These are phyloP conservation scores for Sporothrix phasma DNA, from an alignment of 2,329 filamentous ascomycete genomes.

Conservation along the genomic window DNA sequence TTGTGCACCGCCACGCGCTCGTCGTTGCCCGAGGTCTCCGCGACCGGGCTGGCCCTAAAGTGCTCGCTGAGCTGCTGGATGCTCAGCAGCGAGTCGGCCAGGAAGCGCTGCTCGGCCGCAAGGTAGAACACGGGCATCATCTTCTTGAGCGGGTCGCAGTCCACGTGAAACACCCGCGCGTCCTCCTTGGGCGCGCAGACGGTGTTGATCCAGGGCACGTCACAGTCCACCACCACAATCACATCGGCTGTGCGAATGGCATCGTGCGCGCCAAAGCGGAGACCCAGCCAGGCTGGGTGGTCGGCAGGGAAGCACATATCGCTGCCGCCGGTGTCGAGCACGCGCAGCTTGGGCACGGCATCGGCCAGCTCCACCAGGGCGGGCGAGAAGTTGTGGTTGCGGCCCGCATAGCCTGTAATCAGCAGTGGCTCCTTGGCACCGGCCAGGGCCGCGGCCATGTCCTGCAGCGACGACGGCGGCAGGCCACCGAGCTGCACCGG, in stretches of 20 bases:
- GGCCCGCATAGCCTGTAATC: constrained; percentile 60
- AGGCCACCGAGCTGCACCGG: constrained; percentile 57
- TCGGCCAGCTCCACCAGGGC: constrained; percentile 59
- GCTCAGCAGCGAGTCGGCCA: constrained; percentile 53
- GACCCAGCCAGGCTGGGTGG: constrained; percentile 57
- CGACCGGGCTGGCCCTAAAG: constrained; percentile 39
- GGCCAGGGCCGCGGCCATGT: constrained; percentile 53
- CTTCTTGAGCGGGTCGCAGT: constrained; percentile 57
- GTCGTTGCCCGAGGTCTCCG: constrained; percentile 38
- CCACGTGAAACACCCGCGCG: constrained; percentile 52
- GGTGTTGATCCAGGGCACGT: constrained; percentile 90
- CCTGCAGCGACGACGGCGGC: constrained; percentile 40
- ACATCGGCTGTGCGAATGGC: constrained; percentile 68
- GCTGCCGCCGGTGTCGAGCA: constrained; percentile 66
- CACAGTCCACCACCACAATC: constrained; percentile 77
- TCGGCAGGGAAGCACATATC: constrained; percentile 73
- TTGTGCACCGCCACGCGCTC: constrained; percentile 48
- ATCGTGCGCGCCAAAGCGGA: constrained; percentile 65
- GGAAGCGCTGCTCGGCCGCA: constrained; percentile 53
- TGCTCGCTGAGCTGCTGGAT: constrained; percentile 60
- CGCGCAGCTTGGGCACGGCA: constrained; percentile 56
- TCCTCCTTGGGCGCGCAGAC: constrained; percentile 46
- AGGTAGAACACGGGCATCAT: constrained; percentile 68
- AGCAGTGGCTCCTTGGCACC: constrained; percentile 57
- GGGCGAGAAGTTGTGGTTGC: constrained; percentile 53